Base-by-base conservation (phyloP, 495 filamentous ascomycete genomes). In the Aspergillus nidulans region DNA sequence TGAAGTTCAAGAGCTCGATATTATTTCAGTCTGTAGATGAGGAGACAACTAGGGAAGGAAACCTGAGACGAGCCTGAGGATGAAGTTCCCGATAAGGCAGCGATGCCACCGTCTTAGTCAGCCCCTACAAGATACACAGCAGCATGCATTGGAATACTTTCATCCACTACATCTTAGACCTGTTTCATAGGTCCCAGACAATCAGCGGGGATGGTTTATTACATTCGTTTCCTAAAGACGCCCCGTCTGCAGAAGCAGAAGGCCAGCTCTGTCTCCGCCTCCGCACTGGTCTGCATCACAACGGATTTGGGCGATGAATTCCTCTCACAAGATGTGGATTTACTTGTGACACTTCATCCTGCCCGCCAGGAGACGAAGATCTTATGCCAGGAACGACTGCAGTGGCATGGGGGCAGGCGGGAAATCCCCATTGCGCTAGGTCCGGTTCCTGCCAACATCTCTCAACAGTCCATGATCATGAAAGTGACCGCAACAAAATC, bases 251-350 rank as follows among this genome's bases (percentile, higher is more conserved):
- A 73, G 46, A 65, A 66, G 52, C 67, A 68, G 25, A 71, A 72
- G 43, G 30, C 50, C 21, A 65, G 77, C 69, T 49, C 65, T 43
- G 16, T 60, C 47, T 61, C 63, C 28, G 63, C 79, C 12, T 74
- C 72, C 25, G 74, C 85, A 28, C 65, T 90, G 19, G 74, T 97
- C 51, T 91, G 90, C 47, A 84, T 98, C 66, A 90, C 90, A 36
- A 94, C 92, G 34, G 94, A 98, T 64, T 75, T 98, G 7, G 91
- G 92, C 2, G 92, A 98, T 67, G 77, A 80, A 1, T 95, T 94
- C 65, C 81, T 91, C n/a, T 75, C 77, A 19, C 70, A 81, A n/a
- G 79, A 86, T 62, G 67, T 81, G 32, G 75, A 77, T 21, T 66
- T 96, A 46, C 58, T 74, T 4, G 71, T 75, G 39, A 76, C 76